Evolutionary conservation across 2,329 filamentous ascomycete species (phyloP), one percentile per base, ranked within the genome.

Genomic region (Sphaceloma murrayae): DNA sequence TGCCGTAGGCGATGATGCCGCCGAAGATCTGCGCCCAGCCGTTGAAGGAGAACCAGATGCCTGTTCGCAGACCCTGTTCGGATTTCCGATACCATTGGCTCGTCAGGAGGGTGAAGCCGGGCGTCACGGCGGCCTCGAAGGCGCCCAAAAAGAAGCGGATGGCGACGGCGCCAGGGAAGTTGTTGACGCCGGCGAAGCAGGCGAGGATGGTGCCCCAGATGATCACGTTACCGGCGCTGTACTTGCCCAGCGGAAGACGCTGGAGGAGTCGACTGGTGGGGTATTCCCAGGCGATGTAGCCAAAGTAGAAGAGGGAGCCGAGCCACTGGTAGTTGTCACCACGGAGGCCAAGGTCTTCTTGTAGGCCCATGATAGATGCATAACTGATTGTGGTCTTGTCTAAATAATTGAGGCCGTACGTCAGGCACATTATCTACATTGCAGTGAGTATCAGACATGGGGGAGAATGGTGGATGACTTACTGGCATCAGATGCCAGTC

Each of bases 81-180:
- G 68, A 67, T 57, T 78, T 78, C 1, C 81, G 84, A 53, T 83
- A 85, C 80, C 80, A 85, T 61, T 82, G 77, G 3, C 68, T 74
- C 1, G 79, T 83, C 52, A 85, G 70, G 1, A 85, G 66, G 0
- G 77, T 74, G 52, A 83, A 83, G 0, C 78, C 78, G 1, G 80
- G 80, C 0, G 77, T 81, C 1, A 84, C 77, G 0, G 78, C 76
- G 0, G 77, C 68, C 56, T 85, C 81, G 45, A 80, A 81, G 0
- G 80, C 67, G 19, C 81, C 81, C 1, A 83, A 67, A 52, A 84
- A 75, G 56, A 83, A 78, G 0, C 81, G 73, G 24, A 83, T 71
- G 1, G 75, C 76, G 16, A 82, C 69, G 0, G 77, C 74, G 1
- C 78, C 74, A 0, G 67, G 63, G 53, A 76, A 84, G 56, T 74